phyloP scores from a whole-genome alignment of 257 asterid genomes.

The Capsicum chinense region DNA sequence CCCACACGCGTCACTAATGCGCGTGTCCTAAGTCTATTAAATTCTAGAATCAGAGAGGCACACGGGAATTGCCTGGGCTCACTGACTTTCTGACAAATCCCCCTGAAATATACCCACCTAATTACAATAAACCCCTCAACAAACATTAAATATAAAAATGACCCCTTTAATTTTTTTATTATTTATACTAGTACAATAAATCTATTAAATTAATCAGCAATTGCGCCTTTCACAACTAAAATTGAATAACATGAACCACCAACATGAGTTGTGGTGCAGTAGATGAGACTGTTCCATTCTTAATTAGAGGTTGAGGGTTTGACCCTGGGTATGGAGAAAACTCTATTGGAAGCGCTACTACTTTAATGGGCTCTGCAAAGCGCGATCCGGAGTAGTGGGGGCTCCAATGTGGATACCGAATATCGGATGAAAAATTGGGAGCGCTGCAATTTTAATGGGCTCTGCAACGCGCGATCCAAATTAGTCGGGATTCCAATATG shows the following conservation, averaged over 20 bases:
- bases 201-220: background rate
- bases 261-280: too few relatives aligned
- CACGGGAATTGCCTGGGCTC: slow-evolving; percentile 34
- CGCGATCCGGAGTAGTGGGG: too few relatives aligned
- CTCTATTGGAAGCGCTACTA: too few relatives aligned
- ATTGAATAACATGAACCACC: background rate
- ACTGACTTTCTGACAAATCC: slow-evolving; percentile 24
- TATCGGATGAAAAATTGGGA: too few relatives aligned
- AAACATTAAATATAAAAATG: background rate
- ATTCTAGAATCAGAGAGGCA: slow-evolving; percentile 32
- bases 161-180: background rate
- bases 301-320: too few relatives aligned
- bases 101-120: slow-evolving; percentile 8
- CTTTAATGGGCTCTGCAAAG: too few relatives aligned
- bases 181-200: slow-evolving; percentile 3
- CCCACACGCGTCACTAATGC: slow-evolving; percentile 28
- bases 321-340: too few relatives aligned
- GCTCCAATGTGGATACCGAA: too few relatives aligned
- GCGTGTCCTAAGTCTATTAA: background rate
- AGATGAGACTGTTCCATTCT: too few relatives aligned
- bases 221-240: slow-evolving; percentile 26
- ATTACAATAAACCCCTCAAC: slow-evolving; percentile 13
- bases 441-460: too few relatives aligned
- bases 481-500: too few relatives aligned
- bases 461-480: too few relatives aligned